Evolutionary conservation across 2,329 filamentous ascomycete genomes (phyloP).

Genomic region (Aureobasidium melanogenum): DNA sequence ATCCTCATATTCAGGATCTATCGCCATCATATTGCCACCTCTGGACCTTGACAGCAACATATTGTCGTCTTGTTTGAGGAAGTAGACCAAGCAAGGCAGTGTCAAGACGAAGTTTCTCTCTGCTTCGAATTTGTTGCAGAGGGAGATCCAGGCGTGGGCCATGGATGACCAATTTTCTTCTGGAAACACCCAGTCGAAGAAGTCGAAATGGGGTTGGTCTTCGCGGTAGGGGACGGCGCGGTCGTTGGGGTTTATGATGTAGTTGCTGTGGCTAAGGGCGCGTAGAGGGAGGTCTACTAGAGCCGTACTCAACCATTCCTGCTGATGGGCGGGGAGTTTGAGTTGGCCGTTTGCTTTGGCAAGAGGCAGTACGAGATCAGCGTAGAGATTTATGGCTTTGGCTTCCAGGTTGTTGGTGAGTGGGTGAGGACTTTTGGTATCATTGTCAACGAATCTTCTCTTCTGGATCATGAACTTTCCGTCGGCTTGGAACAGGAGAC

Average conservation of each 20-base stretch:
- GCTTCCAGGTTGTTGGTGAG: not conserved
- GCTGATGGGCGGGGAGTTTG: not conserved
- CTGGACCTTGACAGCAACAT: constrained; percentile 6
- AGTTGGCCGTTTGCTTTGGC: not conserved
- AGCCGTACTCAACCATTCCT: not conserved
- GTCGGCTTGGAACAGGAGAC: constrained; percentile 11
- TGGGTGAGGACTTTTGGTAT: not conserved
- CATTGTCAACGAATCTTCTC: constrained; percentile 6
- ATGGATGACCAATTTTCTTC: constrained; percentile 10
- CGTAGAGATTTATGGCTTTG: not conserved
- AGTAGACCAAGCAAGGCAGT: constrained; percentile 12
- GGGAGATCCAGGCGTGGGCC: not conserved
- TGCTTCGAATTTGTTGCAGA: not conserved
- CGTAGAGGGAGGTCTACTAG: not conserved
- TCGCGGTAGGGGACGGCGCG: constrained; percentile 9
- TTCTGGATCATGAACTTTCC: constrained; percentile 11
- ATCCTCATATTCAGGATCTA: constrained; percentile 11
- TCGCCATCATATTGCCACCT: constrained; percentile 10
- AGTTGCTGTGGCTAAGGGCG: not conserved
- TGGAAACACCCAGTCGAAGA: constrained; percentile 13
- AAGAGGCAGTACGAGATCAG: not conserved
- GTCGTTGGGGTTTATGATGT: constrained; percentile 5
- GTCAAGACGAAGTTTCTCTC: constrained; percentile 11
- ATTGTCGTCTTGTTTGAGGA: constrained; percentile 5
- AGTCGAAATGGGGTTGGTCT: constrained; percentile 9